Evolutionary conservation across 164 flowering plant genomes (phyloP).

Genomic region (Stephania japonica): DNA sequence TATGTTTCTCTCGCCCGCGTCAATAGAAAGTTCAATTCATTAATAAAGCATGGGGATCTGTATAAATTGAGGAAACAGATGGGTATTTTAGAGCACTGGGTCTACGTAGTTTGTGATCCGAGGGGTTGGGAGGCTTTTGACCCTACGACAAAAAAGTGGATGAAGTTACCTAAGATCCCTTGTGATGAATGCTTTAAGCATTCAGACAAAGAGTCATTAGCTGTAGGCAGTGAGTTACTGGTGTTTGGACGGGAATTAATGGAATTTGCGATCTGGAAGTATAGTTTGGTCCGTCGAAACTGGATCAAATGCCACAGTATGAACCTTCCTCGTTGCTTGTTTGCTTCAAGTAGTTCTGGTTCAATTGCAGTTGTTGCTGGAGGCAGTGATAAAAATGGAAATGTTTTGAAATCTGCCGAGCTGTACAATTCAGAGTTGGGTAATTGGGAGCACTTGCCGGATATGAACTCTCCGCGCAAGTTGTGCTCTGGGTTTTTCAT

Average conservation of each 20-base stretch:
- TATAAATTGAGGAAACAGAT: slow-evolving; percentile 40
- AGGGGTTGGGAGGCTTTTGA: slow-evolving; percentile 65
- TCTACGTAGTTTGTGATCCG: slow-evolving; percentile 49
- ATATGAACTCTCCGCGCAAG: slow-evolving; percentile 54
- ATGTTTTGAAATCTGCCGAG: slow-evolving; percentile 52
- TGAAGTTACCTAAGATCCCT: slow-evolving; percentile 50
- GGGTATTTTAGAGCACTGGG: slow-evolving; percentile 53
- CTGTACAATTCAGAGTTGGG: slow-evolving; percentile 49
- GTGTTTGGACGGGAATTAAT: slow-evolving; percentile 58
- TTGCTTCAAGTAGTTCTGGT: slow-evolving; percentile 54
- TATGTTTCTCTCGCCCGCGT: slow-evolving; percentile 42
- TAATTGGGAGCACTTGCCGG: slow-evolving; percentile 50
- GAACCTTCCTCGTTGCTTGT: slow-evolving; percentile 60
- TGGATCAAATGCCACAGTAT: slow-evolving; percentile 52
- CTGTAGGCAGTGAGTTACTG: slow-evolving; percentile 57
- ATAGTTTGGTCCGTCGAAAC: slow-evolving; percentile 24
- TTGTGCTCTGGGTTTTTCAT: slow-evolving; percentile 66
- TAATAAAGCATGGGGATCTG: slow-evolving; percentile 42
- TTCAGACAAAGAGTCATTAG: slow-evolving; percentile 66
- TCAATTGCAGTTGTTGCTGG: slow-evolving; percentile 66
- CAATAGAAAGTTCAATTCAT: slow-evolving; percentile 34
- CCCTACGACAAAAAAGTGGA: slow-evolving; percentile 43
- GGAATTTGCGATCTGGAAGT: slow-evolving; percentile 58
- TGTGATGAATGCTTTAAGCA: slow-evolving; percentile 62
- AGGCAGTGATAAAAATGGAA: slow-evolving; percentile 53